These are phyloP conservation scores for Mucuna pruriens DNA, from an alignment of 306 rosid species.

Conservation along the genomic window DNA sequence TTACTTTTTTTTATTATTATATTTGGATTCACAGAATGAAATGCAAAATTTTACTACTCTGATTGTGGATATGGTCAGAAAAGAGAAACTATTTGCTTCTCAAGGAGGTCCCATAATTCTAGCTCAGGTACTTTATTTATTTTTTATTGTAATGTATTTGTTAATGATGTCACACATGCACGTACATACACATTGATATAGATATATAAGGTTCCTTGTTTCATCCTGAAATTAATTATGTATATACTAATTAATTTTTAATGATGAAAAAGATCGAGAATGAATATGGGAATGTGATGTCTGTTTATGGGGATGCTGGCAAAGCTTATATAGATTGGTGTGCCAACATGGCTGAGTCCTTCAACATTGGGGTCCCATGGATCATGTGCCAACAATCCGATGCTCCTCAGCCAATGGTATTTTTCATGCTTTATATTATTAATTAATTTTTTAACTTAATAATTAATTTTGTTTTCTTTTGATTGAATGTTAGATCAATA, in stretches of 20 bases:
- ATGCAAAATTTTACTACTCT: too few relatives aligned
- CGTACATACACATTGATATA: background rate
- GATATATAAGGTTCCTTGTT: background rate
- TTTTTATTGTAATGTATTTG: background rate
- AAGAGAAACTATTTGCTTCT: constrained; percentile 63
- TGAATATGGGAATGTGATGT: constrained; percentile 60
- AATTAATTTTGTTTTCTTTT: too few relatives aligned
- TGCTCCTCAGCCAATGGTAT: constrained; percentile 58
- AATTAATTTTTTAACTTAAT: too few relatives aligned
- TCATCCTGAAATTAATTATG: background rate
- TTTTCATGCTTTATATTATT: background rate
- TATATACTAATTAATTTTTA: background rate
- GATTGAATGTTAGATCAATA: constrained; percentile 46
- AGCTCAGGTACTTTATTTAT: constrained; percentile 44
- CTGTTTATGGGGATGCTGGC: constrained; percentile 55
- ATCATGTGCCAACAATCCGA: constrained; percentile 60
- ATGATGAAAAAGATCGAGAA: constrained; percentile 54
- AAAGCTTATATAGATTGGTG: constrained; percentile 57
- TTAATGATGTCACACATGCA: too few relatives aligned
- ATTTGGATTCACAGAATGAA: too few relatives aligned
- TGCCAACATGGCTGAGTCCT: constrained; percentile 52
- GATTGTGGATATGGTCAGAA: constrained; percentile 49
- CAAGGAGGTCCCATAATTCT: constrained; percentile 66
- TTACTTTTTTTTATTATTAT: background rate
- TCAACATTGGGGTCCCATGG: constrained; percentile 62